Base-by-base conservation (phyloP, 2,329 filamentous ascomycete species). In the Davidsoniella australis region DNA sequence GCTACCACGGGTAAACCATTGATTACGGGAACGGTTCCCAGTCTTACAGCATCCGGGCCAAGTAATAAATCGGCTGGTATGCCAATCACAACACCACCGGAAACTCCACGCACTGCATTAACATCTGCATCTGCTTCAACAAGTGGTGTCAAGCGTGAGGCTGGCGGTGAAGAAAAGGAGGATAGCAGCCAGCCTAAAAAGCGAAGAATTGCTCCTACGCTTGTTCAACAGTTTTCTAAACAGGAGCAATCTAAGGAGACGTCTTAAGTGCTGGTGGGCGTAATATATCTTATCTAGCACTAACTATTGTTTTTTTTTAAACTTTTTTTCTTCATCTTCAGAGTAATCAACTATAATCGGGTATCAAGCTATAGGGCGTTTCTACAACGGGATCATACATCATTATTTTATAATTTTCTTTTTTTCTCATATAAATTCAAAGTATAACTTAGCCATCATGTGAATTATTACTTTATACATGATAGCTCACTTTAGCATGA, bases 1-100 rank as follows among this genome's bases (percentile, higher is more conserved):
- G 49, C 45, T 8, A 29, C 38, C 4, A 52, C 50, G 9, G 50
- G 50, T 8, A 52, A 52, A 43, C 47, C 84, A 1, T 77, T 91
- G 1, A 82, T 85, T 7, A 73, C 85, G 29, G 82, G 85, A 12
- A 84, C 72, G 48, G 73, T 94, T 14, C 86, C 87, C 0, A 73
- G 80, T 47, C 76, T 94, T 23, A 78, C 84, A 10, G 85, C 85
- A 5, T 69, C 82, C 8, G 82, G 80, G 55, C 8, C 29, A 12
- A 84, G 82, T 1, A 72, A 71, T 41, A 76, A 76, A 57, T 67
- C 75, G 2, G 68, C 69, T 0, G 71, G 73, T 0, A 66, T 93
- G 41, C 84, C 87, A 0, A 76, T 94, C 58, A 85, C 84, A 37
- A 95, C 89, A 6, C 89, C 91, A 2, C 91, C 89, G 1, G 83